These are phyloP conservation scores for Colletotrichum limetticola DNA, from an alignment of 2,329 filamentous ascomycete species.

Conservation along the genomic window DNA sequence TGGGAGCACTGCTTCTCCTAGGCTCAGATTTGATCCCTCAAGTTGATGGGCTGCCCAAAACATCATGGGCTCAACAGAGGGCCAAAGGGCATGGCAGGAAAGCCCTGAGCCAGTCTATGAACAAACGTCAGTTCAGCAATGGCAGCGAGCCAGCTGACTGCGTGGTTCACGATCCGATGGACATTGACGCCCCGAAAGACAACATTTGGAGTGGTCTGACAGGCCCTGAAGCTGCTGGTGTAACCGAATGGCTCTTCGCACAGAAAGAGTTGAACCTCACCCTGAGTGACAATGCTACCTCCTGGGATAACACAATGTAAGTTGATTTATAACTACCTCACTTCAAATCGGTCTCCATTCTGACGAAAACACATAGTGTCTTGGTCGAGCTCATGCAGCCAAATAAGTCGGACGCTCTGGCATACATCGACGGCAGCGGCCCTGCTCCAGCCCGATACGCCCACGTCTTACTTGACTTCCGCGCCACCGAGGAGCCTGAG, in stretches of 20 bases:
- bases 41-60: constrained; percentile 15
- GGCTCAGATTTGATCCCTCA: constrained; percentile 3
- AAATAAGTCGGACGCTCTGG: constrained; percentile 60
- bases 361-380: constrained; percentile 34
- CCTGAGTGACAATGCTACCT: constrained; percentile 43
- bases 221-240: constrained; percentile 48
- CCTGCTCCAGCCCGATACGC: constrained; percentile 53
- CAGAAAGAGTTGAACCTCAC: constrained; percentile 53
- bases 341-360: not conserved
- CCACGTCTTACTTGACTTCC: constrained; percentile 53
- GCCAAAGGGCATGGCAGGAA: constrained; percentile 28
- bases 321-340: not conserved
- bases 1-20: constrained; percentile 18
- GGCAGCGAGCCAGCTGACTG: constrained; percentile 6
- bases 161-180: constrained; percentile 2
- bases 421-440: constrained; percentile 53
- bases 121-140: constrained; percentile 23
- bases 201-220: constrained; percentile 55
- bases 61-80: constrained; percentile 26
- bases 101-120: constrained; percentile 13
- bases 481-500: constrained; percentile 49
- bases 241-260: constrained; percentile 52
- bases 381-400: constrained; percentile 53
- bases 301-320: constrained; percentile 51
- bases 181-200: constrained; percentile 48